Conservation (phyloP, 2,329 filamentous ascomycete species). For the Ophiostoma quercus region DNA sequence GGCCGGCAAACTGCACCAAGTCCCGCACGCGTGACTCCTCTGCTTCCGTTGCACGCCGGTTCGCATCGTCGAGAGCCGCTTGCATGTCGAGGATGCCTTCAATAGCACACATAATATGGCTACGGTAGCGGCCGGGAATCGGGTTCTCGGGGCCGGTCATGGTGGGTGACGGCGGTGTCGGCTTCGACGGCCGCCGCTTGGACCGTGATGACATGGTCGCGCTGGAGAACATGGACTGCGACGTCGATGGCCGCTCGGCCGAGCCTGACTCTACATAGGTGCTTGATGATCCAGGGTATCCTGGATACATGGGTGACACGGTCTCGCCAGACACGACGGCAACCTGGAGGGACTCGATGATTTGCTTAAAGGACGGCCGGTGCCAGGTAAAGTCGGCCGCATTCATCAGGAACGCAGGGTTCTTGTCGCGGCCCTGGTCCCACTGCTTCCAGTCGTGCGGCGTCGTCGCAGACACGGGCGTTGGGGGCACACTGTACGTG, state of each 20-base stretch:
- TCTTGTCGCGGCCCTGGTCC: background rate
- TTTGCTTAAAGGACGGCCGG: slow-evolving; percentile 41
- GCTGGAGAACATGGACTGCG: background rate
- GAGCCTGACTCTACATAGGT: background rate
- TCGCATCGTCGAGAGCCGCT: slow-evolving; percentile 27
- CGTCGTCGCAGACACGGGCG: background rate
- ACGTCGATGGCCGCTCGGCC: background rate
- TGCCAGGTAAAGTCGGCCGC: slow-evolving; percentile 33
- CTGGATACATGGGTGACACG: background rate
- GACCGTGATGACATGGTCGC: background rate
- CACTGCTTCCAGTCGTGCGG: slow-evolving; percentile 14
- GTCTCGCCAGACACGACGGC: slow-evolving; percentile 38
- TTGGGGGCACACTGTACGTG: background rate
- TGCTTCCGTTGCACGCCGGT: slow-evolving; percentile 31
- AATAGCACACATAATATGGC: slow-evolving; percentile 39
- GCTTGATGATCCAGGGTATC: background rate
- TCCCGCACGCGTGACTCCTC: slow-evolving; percentile 33
- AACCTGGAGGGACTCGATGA: slow-evolving; percentile 42
- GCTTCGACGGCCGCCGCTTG: background rate
- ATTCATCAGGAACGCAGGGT: background rate
- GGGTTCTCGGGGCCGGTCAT: slow-evolving; percentile 27
- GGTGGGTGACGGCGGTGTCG: background rate
- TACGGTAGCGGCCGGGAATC: slow-evolving; percentile 40
- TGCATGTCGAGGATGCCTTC: slow-evolving; percentile 36
- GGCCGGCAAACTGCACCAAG: slow-evolving; percentile 35